Evolutionary conservation across 495 filamentous ascomycete species (phyloP).

Genomic region (Penicillium coffeae): DNA sequence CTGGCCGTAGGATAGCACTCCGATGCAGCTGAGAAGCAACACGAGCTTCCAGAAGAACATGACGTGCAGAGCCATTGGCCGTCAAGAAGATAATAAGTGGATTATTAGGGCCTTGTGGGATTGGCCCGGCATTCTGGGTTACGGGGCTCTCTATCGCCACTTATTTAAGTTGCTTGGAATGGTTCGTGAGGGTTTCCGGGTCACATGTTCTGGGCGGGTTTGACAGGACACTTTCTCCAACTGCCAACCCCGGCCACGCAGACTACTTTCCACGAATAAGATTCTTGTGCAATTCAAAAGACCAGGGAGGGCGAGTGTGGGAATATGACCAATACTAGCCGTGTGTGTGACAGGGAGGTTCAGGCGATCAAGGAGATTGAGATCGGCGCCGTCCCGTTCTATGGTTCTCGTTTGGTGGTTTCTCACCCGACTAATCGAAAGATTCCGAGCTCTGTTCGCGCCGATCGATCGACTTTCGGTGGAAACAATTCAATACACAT

Average conservation of each 20-base stretch:
- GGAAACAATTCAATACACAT: background rate
- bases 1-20: slow-evolving; percentile 9
- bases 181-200: background rate
- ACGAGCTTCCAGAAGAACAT: slow-evolving; percentile 11
- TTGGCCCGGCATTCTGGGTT: background rate
- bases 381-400: background rate
- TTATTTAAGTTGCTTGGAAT: slow-evolving; percentile 4
- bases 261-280: background rate
- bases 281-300: too few relatives aligned
- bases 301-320: background rate
- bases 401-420: background rate
- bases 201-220: background rate
- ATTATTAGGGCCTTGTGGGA: background rate
- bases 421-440: background rate
- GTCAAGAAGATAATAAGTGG: background rate
- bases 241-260: too few relatives aligned
- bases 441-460: background rate
- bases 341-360: background rate
- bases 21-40: background rate
- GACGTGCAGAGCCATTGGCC: slow-evolving; percentile 10
- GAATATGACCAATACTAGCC: background rate
- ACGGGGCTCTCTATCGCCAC: background rate
- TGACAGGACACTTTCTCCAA: background rate
- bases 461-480: background rate
- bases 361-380: background rate